Percentiles rank a stretch among this genome's conserved stretches.
Evolutionary conservation across 257 asterid genomes (phyloP).

Genomic region (Lycium barbarum): DNA sequence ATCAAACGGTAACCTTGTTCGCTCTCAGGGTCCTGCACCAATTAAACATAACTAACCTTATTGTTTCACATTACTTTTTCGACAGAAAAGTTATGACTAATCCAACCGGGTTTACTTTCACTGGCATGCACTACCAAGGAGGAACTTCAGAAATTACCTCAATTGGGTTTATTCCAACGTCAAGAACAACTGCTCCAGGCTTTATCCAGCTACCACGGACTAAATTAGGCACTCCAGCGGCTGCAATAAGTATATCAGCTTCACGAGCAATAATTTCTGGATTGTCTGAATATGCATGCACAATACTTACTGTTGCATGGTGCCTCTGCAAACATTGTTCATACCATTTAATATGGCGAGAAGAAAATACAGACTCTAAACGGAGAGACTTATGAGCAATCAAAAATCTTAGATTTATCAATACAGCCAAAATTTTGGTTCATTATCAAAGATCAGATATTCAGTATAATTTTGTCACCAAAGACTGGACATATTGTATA

Average conservation of each 20-base stretch:
- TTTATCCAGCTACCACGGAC: conserved; percentile 90
- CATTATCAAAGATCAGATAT: not conserved
- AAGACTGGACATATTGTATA: not conserved
- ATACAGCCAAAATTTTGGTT: not conserved
- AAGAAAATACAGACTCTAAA: conserved; percentile 9
- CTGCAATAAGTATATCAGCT: conserved; percentile 84
- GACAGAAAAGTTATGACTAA: not conserved
- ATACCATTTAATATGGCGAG: not conserved
- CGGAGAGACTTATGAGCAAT: not conserved
- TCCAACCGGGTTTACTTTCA: not conserved
- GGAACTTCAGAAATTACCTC: conserved; percentile 54
- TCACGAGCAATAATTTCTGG: conserved; percentile 72
- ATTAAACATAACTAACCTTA: not conserved
- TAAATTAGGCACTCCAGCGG: conserved; percentile 88
- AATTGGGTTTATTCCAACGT: conserved; percentile 84
- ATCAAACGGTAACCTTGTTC: conserved; percentile 71
- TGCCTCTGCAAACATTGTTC: conserved; percentile 65
- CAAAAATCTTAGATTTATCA: not conserved
- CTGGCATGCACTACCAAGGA: not conserved
- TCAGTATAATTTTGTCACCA: not conserved
- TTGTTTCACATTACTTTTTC: not conserved
- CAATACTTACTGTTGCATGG: conserved; percentile 83
- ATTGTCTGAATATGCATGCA: conserved; percentile 66
- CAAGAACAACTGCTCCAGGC: conserved; percentile 84
- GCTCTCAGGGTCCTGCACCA: conserved; percentile 59